Conservation (phyloP, 2,329 filamentous ascomycete species). For the Sporothrix mexicana region DNA sequence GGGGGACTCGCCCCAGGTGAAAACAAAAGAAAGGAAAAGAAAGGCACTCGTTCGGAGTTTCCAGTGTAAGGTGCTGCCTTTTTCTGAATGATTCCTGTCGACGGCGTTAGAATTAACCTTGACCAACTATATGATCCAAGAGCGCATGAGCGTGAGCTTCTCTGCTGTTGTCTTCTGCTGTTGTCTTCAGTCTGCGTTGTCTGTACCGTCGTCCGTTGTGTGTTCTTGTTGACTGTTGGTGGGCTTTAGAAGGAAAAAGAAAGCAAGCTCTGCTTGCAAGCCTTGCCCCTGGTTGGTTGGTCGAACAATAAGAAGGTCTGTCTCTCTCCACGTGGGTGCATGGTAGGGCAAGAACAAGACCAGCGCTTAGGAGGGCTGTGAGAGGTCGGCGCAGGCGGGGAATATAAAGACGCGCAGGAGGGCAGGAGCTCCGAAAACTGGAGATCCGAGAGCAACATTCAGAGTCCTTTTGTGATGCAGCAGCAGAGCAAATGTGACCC, state of each 20-base stretch:
- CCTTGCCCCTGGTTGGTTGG: background rate
- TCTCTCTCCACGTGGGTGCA: constrained; percentile 23
- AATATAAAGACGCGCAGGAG: constrained; percentile 14
- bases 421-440: background rate
- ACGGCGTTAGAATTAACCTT: background rate
- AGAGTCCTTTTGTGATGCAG: background rate
- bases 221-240: background rate
- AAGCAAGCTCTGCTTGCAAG: background rate
- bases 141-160: background rate
- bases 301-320: constrained; percentile 1
- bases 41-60: background rate
- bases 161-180: background rate
- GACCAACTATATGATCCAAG: background rate
- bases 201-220: background rate
- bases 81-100: background rate
- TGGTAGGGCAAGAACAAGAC: constrained; percentile 19
- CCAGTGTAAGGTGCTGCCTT: background rate
- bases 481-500: background rate
- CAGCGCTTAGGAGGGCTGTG: background rate
- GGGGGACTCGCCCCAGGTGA: constrained; percentile 25
- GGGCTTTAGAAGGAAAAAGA: background rate
- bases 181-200: background rate
- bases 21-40: constrained; percentile 15
- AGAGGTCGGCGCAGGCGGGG: background rate
- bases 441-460: background rate